Conservation (phyloP, 2,329 filamentous ascomycete species). For the Aspergillus vadensis region DNA sequence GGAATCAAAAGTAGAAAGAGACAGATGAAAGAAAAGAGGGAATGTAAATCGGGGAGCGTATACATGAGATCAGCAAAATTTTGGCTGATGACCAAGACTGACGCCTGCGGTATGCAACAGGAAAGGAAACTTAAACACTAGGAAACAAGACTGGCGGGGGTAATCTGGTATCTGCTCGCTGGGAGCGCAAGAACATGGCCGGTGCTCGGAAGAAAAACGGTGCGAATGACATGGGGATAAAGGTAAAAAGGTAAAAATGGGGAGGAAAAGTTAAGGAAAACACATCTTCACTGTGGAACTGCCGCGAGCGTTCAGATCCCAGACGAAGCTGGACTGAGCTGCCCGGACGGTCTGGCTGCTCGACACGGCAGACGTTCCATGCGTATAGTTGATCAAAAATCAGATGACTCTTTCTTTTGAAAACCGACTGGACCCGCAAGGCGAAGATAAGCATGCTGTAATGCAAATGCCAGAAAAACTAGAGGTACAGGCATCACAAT, state of each 20-base stretch:
- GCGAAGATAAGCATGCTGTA: conserved; percentile 27
- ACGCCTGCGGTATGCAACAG: conserved; percentile 44
- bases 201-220: conserved; percentile 9
- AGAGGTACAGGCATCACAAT: conserved; percentile 51
- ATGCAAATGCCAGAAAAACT: conserved; percentile 33
- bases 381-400: not conserved
- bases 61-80: conserved; percentile 35
- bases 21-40: conserved; percentile 21
- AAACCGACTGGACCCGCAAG: conserved; percentile 15
- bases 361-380: conserved; percentile 5
- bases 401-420: conserved; percentile 14
- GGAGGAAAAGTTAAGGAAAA: conserved; percentile 6
- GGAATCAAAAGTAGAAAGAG: conserved; percentile 14
- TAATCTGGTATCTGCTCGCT: conserved; percentile 30
- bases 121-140: conserved; percentile 25
- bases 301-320: not conserved
- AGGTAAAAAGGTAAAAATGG: conserved; percentile 2
- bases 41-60: conserved; percentile 29
- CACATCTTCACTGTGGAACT: conserved; percentile 6
- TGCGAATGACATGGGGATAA: conserved; percentile 2
- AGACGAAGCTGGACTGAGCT: not conserved
- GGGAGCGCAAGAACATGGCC: conserved; percentile 23
- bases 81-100: conserved; percentile 36
- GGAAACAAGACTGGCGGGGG: conserved; percentile 24
- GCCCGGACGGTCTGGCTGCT: not conserved